A percentile compares a stretch with the other conserved stretches of the same genome.
Conservation (phyloP, 306 rosid species). For the Citrullus colocynthis region DNA sequence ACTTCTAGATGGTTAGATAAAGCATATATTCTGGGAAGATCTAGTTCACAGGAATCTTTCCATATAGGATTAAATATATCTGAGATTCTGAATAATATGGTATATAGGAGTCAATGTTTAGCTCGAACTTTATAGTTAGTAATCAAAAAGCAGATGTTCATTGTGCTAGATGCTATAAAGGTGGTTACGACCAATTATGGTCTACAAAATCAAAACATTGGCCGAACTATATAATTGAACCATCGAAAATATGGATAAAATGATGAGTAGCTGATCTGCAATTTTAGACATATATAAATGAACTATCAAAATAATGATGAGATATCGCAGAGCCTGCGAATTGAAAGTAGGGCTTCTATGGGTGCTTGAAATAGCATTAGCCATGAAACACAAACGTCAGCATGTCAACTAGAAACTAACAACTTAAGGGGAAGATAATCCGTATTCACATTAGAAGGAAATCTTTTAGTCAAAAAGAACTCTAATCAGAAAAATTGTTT, state of each 20-base stretch:
- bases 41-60: slow-evolving; percentile 31
- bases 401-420: neutral
- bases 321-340: neutral
- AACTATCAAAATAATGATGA: neutral
- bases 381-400: neutral
- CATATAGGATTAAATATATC: slow-evolving; percentile 13
- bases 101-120: neutral
- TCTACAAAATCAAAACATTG: neutral
- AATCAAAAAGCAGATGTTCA: neutral
- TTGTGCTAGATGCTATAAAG: neutral
- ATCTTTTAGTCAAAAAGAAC: neutral
- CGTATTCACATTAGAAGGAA: neutral
- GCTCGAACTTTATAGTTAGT: slow-evolving; percentile 1
- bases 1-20: slow-evolving; percentile 28
- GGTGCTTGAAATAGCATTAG: neutral
- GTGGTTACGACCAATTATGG: neutral
- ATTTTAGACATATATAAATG: neutral
- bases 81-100: neutral
- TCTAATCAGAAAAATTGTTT: neutral
- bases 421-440: neutral
- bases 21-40: slow-evolving; percentile 30
- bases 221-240: neutral
- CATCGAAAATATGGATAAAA: neutral
- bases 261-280: neutral
- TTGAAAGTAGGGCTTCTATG: neutral